A percentile compares a stretch with the other conserved stretches of the same genome.
Evolutionary conservation across 75 land plant species (phyloP).

Genomic region (Selaginella moellendorffii): DNA sequence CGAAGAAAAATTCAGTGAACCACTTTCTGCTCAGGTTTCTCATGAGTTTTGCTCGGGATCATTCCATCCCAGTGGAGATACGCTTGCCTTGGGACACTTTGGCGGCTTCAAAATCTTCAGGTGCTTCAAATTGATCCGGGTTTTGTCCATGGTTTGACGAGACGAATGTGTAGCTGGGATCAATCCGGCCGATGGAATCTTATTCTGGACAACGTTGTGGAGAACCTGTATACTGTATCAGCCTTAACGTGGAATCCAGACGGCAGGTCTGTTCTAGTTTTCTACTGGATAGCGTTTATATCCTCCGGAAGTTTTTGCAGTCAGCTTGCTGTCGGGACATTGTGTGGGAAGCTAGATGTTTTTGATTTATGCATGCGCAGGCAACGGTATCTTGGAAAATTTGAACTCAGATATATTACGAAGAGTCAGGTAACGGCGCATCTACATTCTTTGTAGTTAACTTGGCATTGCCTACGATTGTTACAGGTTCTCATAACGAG

Average conservation of each 20-base stretch:
- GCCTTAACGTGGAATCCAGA: conserved; percentile 31
- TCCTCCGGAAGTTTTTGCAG: conserved; percentile 13
- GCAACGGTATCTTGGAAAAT: conserved; percentile 20
- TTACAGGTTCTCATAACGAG: conserved; percentile 25
- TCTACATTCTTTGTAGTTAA: background rate
- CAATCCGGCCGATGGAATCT: background rate
- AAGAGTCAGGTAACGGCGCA: conserved; percentile 20
- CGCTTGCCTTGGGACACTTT: conserved; percentile 19
- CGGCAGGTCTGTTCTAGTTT: conserved; percentile 21
- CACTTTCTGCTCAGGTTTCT: background rate
- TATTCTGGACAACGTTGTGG: conserved; percentile 9
- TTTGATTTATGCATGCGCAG: conserved; percentile 20
- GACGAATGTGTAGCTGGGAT: background rate
- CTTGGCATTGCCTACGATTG: background rate
- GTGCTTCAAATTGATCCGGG: conserved; percentile 12
- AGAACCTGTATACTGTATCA: conserved; percentile 20
- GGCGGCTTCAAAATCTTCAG: conserved; percentile 22
- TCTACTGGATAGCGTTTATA: too few species aligned
- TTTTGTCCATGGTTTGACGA: too few species aligned
- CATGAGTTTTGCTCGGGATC: conserved; percentile 22
- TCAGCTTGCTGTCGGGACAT: conserved; percentile 23
- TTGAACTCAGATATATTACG: conserved; percentile 27
- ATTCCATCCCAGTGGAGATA: conserved; percentile 27
- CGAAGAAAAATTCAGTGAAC: background rate
- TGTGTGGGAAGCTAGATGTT: conserved; percentile 31